Base-by-base conservation (phyloP, 2,329 filamentous ascomycete species). In the Blastomyces emzantsi region DNA sequence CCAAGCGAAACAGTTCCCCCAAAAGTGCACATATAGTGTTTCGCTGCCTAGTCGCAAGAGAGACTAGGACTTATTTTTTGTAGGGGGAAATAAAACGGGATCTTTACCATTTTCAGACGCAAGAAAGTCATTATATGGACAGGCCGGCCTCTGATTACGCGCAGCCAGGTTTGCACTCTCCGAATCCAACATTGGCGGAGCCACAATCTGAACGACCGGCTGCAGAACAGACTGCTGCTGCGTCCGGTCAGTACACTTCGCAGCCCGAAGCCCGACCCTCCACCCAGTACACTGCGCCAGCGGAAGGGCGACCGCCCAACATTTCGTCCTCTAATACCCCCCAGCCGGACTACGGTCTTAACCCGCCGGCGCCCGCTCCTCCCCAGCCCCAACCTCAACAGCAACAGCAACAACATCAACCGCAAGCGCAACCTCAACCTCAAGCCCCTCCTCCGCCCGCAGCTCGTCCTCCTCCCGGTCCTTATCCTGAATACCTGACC, bases 201-300 rank as follows among this genome's bases (percentile, higher is more conserved):
- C 74, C 85, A 79, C 84, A 87, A 83, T 92, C 91, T 92, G 90
- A 95, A 89, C 87, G 84, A 77, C 85, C 87, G 77, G 80, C 81
- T 80, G 86, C 89, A 94, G 92, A 96, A 89, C 90, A 90, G 84
- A 84, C 89, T 80, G 90, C 92, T 90, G 90, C 89, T 73, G 64
- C 65, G 63, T 65, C 63, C 28, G 62, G 65, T 54, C 73, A 76
- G 66, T 76, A 77, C 70, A 74, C 74, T 62, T 73, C 74, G 62
- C 74, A 76, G 67, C 70, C 73, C 41, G 75, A 76, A 68, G 70
- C 70, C 60, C 75, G 75, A 63, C 71, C 73, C n/a, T 68, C 73
- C 58, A 54, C 62, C 80, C 89, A 93, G 79, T 96, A 95, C 80
- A 83, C 89, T 71, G 86, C 87, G 73, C 88, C 90, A 75, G 87